Evolutionary conservation across 352 stramenopile species (phyloP).

Genomic region (Plasmopara viticola): DNA sequence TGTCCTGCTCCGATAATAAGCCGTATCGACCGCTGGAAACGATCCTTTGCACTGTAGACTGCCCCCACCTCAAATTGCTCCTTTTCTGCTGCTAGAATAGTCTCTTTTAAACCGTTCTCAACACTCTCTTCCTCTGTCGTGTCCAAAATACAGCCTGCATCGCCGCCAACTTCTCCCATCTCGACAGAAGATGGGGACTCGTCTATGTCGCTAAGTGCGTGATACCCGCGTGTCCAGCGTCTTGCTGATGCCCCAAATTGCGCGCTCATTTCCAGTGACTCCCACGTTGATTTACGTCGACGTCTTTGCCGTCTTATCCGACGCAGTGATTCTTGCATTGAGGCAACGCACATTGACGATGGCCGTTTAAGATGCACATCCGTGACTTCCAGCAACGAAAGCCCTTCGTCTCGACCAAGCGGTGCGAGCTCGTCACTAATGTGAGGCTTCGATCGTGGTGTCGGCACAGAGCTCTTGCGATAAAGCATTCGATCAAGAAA

Average conservation of each 20-base stretch:
- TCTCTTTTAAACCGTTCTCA: slow-evolving; percentile 14
- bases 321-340: slow-evolving; percentile 33
- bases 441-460: slow-evolving; percentile 36
- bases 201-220: slow-evolving; percentile 50
- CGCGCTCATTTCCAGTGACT: slow-evolving; percentile 48
- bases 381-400: slow-evolving; percentile 53
- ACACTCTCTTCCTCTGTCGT: slow-evolving; percentile 15
- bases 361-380: slow-evolving; percentile 45
- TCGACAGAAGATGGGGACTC: slow-evolving; percentile 32
- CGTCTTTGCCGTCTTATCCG: slow-evolving; percentile 32
- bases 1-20: slow-evolving; percentile 10
- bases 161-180: slow-evolving; percentile 7
- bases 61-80: slow-evolving; percentile 16
- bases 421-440: slow-evolving; percentile 17
- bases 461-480: slow-evolving; percentile 55
- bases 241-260: slow-evolving; percentile 49
- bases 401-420: slow-evolving; percentile 24
- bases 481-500: slow-evolving; percentile 29
- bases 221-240: slow-evolving; percentile 65
- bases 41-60: slow-evolving; percentile 14
- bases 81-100: slow-evolving; percentile 14
- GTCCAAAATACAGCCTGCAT: slow-evolving; percentile 15
- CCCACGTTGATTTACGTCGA: slow-evolving; percentile 46
- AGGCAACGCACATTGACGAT: slow-evolving; percentile 48
- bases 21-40: slow-evolving; percentile 21